These are phyloP conservation scores for Rhynchospora breviuscula DNA, from an alignment of 176 grass and related monocot genomes.

Conservation along the genomic window DNA sequence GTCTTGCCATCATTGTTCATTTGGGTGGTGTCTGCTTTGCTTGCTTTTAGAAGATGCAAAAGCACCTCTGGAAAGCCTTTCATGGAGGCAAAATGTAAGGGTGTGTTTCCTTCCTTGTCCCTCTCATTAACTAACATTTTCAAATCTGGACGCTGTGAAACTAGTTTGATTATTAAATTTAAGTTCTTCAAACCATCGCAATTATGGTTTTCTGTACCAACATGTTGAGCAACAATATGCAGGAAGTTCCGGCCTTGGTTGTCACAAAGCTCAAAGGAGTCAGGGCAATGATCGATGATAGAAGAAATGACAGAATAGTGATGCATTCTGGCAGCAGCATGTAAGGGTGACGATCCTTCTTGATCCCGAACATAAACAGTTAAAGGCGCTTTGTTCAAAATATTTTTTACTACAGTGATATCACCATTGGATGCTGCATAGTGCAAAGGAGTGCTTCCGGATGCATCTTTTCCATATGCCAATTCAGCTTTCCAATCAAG, in stretches of 20 bases:
- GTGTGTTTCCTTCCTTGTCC: constrained; percentile 38
- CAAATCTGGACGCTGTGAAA: neutral
- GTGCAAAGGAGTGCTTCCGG: constrained; percentile 31
- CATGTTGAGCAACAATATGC: constrained; percentile 19
- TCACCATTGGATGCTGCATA: constrained; percentile 33
- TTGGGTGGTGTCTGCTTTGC: constrained; percentile 12
- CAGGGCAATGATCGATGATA: constrained; percentile 18
- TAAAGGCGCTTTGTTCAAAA: constrained; percentile 1
- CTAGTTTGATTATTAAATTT: neutral
- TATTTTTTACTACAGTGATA: neutral
- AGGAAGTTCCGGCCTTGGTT: constrained; percentile 34
- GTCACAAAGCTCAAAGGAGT: constrained; percentile 28
- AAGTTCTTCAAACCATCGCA: neutral
- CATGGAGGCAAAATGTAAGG: constrained; percentile 27
- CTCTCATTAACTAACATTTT: constrained; percentile 26
- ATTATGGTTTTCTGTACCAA: neutral
- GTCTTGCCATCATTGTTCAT: constrained; percentile 42
- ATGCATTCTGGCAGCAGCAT: constrained; percentile 27
- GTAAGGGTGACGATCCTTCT: constrained; percentile 27
- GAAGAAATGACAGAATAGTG: constrained; percentile 1
- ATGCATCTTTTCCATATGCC: neutral
- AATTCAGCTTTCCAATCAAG: constrained; percentile 30
- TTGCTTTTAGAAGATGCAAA: constrained; percentile 8
- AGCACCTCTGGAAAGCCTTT: constrained; percentile 1
- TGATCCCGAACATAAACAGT: constrained; percentile 18